These are phyloP conservation scores for Plenodomus lindquistii DNA, from an alignment of 2,329 filamentous ascomycete genomes.

Conservation along the genomic window DNA sequence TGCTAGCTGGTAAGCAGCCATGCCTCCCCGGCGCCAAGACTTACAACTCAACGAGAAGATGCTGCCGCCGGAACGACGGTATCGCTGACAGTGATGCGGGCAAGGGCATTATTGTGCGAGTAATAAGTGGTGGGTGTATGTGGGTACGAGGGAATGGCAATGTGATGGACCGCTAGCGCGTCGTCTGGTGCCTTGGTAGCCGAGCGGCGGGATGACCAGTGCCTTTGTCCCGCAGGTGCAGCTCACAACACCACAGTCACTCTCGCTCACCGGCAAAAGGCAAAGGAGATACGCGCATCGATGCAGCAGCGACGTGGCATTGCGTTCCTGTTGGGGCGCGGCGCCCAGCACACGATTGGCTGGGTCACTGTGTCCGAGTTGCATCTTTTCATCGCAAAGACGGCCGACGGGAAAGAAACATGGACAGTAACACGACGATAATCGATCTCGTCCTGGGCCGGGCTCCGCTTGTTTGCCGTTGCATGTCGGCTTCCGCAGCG, in stretches of 20 bases:
- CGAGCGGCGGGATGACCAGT: constrained; percentile 8
- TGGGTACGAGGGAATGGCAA: constrained; percentile 1
- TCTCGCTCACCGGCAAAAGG: neutral
- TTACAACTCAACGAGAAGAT: constrained; percentile 81
- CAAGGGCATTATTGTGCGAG: constrained; percentile 33
- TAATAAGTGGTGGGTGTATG: constrained; percentile 6
- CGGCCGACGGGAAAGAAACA: neutral
- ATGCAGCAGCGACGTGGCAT: constrained; percentile 19
- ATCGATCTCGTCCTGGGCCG: constrained; percentile 5
- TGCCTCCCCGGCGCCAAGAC: constrained; percentile 35
- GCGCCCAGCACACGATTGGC: neutral
- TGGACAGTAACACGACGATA: constrained; percentile 2
- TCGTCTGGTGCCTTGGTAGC: constrained; percentile 12
- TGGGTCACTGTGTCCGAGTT: neutral
- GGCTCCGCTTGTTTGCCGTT: constrained; percentile 3
- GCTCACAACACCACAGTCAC: constrained; percentile 6
- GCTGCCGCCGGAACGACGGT: constrained; percentile 68
- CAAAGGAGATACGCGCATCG: constrained; percentile 22
- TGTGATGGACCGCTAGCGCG: neutral
- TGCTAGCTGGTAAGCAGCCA: constrained; percentile 12
- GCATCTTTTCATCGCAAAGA: neutral
- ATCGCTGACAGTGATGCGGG: constrained; percentile 29
- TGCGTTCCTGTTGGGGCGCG: neutral
- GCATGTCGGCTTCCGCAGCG: neutral
- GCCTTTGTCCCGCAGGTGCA: constrained; percentile 1